Evolutionary conservation across 1,284 basidiomycete genomes (phyloP), one percentile per base, ranked within the genome.

Genomic region (Erythrobasidium hasegawianum): DNA sequence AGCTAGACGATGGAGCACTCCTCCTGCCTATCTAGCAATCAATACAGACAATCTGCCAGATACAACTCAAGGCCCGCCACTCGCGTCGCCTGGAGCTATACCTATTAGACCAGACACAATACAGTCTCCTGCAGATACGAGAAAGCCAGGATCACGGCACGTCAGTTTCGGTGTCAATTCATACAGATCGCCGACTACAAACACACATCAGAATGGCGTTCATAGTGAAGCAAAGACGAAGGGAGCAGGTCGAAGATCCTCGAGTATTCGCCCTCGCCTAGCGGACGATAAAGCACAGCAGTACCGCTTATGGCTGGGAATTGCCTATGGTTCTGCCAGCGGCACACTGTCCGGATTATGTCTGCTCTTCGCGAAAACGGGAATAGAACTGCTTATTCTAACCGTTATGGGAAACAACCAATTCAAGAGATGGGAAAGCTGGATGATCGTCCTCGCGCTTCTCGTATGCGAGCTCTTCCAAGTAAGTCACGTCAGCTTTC

Each of bases 311-410:
- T 79, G 87, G 52, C 80, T 94, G 24, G 88, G 91, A 1, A 83
- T 95, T 47, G 89, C 90, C 0, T 97, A 92, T 76, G 89, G 91
- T 9, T 90, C 90, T 1, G 85, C 87, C 49, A 91, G 89, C 1
- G 94, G 93, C 0, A 92, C 91, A 18, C 81, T 97, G n/a, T 91
- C 89, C 0, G 94, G 93, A 27, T 87, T 96, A 83, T 96, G 92
- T 74, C 81, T 97, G 45, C 81, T 97, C 7, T 89, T 97, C 68
- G 93, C 94, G 39, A 97, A 97, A 80, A 90, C 89, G 59, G 92
- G 90, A 1, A 89, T 96, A 10, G 92, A 96, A 78, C 81, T 97
- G 8, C 81, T 97, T 9, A 80, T 97, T 68, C 80, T 93, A 27
- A 92, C 91, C 0, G 75, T 95, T 39, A 80, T 82, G 7, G 78